Conservation (phyloP, 2,329 filamentous ascomycete genomes). For the Fusarium devonianum region DNA sequence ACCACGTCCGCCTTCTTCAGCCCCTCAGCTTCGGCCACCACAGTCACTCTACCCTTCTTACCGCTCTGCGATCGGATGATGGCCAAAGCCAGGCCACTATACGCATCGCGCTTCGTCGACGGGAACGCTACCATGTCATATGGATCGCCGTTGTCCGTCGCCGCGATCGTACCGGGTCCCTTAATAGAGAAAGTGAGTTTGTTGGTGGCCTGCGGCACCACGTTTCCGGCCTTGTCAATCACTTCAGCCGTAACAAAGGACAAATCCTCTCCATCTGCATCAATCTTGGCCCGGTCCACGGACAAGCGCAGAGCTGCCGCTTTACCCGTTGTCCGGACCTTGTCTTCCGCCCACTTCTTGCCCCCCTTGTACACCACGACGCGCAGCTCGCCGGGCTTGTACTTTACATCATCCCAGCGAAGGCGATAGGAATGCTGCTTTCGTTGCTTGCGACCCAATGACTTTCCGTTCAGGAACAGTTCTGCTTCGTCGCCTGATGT, state of each 20-base stretch:
- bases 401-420: constrained; percentile 60
- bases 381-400: constrained; percentile 55
- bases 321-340: constrained; percentile 51
- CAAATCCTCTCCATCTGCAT: constrained; percentile 54
- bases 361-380: constrained; percentile 59
- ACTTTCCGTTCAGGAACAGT: constrained; percentile 60
- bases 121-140: constrained; percentile 7
- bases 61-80: constrained; percentile 4
- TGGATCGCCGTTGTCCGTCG: constrained; percentile 16
- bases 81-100: constrained; percentile 8
- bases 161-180: constrained; percentile 9
- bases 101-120: constrained; percentile 3
- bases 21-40: no score
- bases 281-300: constrained; percentile 51
- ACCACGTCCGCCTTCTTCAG: no score
- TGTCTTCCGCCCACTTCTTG: constrained; percentile 53
- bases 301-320: constrained; percentile 49
- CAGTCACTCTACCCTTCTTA: no score
- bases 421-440: constrained; percentile 54
- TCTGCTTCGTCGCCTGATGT: constrained; percentile 61
- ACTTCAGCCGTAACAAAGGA: constrained; percentile 56
- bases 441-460: constrained; percentile 51
- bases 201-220: constrained; percentile 53
- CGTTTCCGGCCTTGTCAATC: constrained; percentile 51
- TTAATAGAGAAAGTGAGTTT: constrained; percentile 2